Base-by-base conservation (phyloP, 805 yeast species). In the Scheffersomyces lignosus region DNA sequence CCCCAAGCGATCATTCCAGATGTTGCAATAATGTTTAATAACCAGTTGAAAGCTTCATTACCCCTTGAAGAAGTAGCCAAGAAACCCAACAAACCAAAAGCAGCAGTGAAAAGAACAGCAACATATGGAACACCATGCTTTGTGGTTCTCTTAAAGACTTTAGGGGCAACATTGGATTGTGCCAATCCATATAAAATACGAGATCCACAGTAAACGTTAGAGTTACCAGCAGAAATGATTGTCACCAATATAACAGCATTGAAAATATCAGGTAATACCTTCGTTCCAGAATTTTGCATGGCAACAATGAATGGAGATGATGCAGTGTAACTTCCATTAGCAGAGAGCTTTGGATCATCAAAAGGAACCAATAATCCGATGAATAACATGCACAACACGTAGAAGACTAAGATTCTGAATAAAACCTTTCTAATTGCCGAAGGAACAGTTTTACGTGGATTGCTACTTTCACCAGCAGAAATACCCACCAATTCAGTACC, bases 151-250 rank as follows among this genome's bases (percentile, higher is more conserved):
- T 58, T 45, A 49, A 81, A 77, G 36, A 73, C 47, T 41, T 60
- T 68, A 20, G 87, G 87, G 2, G 86, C 86, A 35, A 73, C 64
- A 5, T 70, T 70, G 34, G 73, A 71, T 46, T 71, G 70, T 12
- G 86, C 80, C 55, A 84, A 66, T 12, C 81, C 78, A 52, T 73
- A 82, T 33, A 84, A 56, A 29, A 81, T 69, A 62, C 93, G 70
- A 3, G 89, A 82, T 29, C 87, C 83, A 47, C 81, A 78, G 60
- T 83, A 83, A 20, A 83, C 71, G 54, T 82, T 81, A 9, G 89
- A 82, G 64, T 84, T 84, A 56, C 82, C 91, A 18, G 91, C 89
- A n/a, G 90, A 83, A 32, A 82, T 71, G 38, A 83, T 76, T n/a
- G 90, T 80, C 15, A 73, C 47, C 31, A 84, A 56, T 42, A 84